These are phyloP conservation scores for Radiomyces spectabilis DNA, from an alignment of 192 early-diverging fungal genomes.

Conservation along the genomic window DNA sequence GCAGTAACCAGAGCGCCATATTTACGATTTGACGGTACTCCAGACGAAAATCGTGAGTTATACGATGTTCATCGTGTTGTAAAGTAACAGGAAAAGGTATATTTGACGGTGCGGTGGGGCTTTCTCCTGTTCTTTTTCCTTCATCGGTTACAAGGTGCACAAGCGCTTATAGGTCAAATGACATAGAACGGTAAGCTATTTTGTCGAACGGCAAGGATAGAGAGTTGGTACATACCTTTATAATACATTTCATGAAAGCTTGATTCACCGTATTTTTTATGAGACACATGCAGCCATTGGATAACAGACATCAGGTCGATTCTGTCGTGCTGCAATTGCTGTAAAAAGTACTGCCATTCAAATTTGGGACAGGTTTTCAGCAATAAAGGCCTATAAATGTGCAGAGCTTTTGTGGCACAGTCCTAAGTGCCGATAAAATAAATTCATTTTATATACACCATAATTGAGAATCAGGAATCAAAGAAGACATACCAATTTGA, in stretches of 20 bases:
- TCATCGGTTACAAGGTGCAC: no score
- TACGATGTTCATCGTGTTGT: constrained; percentile 29
- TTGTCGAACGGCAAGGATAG: no score
- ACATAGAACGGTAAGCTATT: no score
- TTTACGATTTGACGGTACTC: constrained; percentile 37
- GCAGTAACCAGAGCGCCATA: constrained; percentile 26
- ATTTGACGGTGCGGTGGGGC: no score
- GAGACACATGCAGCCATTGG: constrained; percentile 32
- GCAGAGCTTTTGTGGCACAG: constrained; percentile 33
- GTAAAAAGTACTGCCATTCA: constrained; percentile 31
- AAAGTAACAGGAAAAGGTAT: constrained; percentile 16
- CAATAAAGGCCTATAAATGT: constrained; percentile 26
- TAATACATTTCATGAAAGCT: no score
- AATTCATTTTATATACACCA: no score
- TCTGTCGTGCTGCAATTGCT: constrained; percentile 16
- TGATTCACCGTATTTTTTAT: no score
- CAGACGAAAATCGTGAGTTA: constrained; percentile 29
- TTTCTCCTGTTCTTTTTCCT: no score
- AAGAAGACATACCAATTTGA: constrained; percentile 39
- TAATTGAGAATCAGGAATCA: no score
- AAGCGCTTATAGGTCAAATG: no score
- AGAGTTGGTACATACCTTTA: no score
- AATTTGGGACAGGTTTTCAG: constrained; percentile 33
- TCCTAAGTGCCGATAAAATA: no score
- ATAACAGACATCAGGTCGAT: constrained; percentile 11